phyloP scores from a whole-genome alignment of 768 basidiomycete species.

The Boletus rufocinnamomeus region DNA sequence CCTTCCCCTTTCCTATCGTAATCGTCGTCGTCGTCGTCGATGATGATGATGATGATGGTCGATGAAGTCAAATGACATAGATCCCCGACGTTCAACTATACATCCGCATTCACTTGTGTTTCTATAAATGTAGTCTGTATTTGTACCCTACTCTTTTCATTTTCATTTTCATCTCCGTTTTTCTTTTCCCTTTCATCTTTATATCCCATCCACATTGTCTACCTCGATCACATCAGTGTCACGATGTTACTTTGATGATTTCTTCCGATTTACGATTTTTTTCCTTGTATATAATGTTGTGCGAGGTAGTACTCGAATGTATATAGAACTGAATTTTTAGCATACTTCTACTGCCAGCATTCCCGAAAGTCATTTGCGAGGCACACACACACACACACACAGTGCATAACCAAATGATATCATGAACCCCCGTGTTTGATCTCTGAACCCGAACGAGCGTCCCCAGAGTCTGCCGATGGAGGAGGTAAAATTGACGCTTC shows the following conservation, averaged over 20 bases:
- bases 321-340: not conserved
- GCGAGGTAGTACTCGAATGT: not conserved
- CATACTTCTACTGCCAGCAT: not conserved
- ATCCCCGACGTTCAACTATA: not conserved
- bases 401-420: too few relatives aligned
- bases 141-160: not conserved
- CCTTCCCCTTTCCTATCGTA: not conserved
- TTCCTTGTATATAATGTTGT: not conserved
- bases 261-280: not conserved
- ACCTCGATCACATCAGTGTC: not conserved
- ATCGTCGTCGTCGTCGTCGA: not conserved
- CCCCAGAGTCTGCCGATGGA: too few relatives aligned
- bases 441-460: too few relatives aligned
- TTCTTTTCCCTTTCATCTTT: not conserved
- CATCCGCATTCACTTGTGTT: not conserved
- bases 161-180: too few relatives aligned
- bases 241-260: not conserved
- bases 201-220: not conserved
- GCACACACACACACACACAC: not conserved
- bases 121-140: not conserved
- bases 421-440: too few relatives aligned
- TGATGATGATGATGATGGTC: not conserved
- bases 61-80: not conserved
- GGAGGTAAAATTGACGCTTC: too few relatives aligned
- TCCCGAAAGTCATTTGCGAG: not conserved